Conservation (phyloP, 2,329 filamentous ascomycete genomes). For the Orbilia ellipsospora region DNA sequence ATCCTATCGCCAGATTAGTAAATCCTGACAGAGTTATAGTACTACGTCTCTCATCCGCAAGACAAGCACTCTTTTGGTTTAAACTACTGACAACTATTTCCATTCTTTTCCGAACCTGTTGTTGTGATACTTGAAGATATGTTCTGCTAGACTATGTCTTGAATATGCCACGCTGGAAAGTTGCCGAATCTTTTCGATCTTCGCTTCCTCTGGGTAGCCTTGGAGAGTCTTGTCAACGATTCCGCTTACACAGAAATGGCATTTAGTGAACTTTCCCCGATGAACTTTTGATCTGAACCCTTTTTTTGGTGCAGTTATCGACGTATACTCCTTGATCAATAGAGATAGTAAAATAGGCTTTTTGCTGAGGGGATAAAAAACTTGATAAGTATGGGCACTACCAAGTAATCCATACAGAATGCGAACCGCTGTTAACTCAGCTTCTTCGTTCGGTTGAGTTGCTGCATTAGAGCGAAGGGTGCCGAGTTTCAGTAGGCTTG, state of each 20-base stretch:
- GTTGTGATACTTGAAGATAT: constrained; percentile 48
- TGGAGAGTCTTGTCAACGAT: constrained; percentile 3
- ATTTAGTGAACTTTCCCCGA: constrained; percentile 20
- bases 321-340: constrained; percentile 32
- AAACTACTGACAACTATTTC: constrained; percentile 24
- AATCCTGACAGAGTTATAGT: no score
- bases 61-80: no score
- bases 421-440: neutral
- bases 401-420: constrained; percentile 31
- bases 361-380: neutral
- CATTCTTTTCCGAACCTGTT: constrained; percentile 25
- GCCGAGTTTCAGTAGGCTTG: neutral
- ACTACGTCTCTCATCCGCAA: no score
- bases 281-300: constrained; percentile 7
- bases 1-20: no score
- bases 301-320: constrained; percentile 1
- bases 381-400: neutral
- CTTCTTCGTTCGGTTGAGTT: no score
- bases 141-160: constrained; percentile 23
- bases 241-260: constrained; percentile 18
- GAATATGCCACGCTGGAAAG: constrained; percentile 11
- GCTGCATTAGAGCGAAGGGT: no score
- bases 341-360: constrained; percentile 5
- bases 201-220: no score
- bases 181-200: no score